phyloP scores from a whole-genome alignment of 2,329 filamentous ascomycete genomes.

The Trichoderma afroharzianum region DNA sequence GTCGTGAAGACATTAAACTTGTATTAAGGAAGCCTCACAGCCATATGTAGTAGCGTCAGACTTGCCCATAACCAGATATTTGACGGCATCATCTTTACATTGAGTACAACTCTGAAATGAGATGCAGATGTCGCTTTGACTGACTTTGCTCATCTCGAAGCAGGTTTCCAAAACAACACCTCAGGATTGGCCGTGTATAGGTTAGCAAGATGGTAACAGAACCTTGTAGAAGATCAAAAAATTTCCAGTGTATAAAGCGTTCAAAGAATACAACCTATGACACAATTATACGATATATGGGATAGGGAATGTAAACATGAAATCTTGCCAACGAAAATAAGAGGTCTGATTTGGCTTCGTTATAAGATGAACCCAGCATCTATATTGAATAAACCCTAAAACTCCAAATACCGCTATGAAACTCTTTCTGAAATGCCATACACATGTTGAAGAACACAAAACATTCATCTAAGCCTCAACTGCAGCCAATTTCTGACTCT shows the following conservation, averaged over 20 bases:
- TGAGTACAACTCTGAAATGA: too few species aligned
- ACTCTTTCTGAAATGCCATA: neutral
- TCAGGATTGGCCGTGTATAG: neutral
- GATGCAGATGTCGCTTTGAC: too few species aligned
- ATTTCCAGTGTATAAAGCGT: neutral
- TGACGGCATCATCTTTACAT: too few species aligned
- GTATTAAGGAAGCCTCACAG: too few species aligned
- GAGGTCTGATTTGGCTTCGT: neutral
- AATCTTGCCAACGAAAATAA: neutral
- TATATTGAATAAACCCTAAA: neutral
- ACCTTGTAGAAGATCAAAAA: rapidly evolving
- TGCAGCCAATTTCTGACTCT: neutral
- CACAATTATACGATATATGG: neutral
- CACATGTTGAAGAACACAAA: neutral
- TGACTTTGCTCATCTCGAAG: rapidly evolving
- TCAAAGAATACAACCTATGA: neutral
- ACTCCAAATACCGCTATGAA: neutral
- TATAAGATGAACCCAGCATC: neutral
- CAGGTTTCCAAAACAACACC: too few species aligned
- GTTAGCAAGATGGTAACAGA: neutral
- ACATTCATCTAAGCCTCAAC: neutral
- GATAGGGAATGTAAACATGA: neutral
- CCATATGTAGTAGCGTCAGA: too few species aligned
- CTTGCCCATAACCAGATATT: too few species aligned
- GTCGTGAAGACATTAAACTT: too few species aligned